These are phyloP conservation scores for Actinomortierella ambigua DNA, from an alignment of 371 early-diverging fungal genomes.

Conservation along the genomic window DNA sequence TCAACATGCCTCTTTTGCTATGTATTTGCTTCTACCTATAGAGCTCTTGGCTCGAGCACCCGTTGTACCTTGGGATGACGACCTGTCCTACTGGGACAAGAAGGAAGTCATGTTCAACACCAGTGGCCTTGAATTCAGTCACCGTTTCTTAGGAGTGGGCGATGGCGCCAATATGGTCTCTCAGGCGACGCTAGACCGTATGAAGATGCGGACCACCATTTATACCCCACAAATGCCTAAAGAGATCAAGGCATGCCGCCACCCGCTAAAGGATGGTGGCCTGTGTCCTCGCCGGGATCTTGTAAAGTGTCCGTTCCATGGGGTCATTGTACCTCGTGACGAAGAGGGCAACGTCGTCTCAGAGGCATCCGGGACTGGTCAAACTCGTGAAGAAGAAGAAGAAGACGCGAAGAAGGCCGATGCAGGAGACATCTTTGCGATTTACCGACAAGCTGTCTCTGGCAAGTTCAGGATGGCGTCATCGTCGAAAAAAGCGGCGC, in stretches of 20 bases:
- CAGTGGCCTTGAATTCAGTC: slow-evolving; percentile 64
- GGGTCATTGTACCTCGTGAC: slow-evolving; percentile 68
- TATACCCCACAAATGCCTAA: slow-evolving; percentile 50
- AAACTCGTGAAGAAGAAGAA: slow-evolving; percentile 14
- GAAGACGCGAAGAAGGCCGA: slow-evolving; percentile 14
- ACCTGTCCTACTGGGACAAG: slow-evolving; percentile 75
- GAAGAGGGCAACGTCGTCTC: slow-evolving; percentile 53
- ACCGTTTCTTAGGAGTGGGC: slow-evolving; percentile 71
- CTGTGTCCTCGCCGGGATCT: slow-evolving; percentile 74
- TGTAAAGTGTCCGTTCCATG: slow-evolving; percentile 77
- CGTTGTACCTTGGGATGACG: slow-evolving; percentile 71
- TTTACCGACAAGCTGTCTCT: not conserved
- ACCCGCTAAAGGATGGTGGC: slow-evolving; percentile 67
- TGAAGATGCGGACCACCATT: slow-evolving; percentile 57
- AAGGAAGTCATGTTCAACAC: slow-evolving; percentile 65
- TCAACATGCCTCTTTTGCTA: too few relatives aligned
- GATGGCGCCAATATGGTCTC: slow-evolving; percentile 65
- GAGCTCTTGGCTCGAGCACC: slow-evolving; percentile 56
- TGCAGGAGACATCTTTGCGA: slow-evolving; percentile 12
- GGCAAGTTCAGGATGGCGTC: slow-evolving; percentile 4
- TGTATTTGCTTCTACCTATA: slow-evolving; percentile 1
- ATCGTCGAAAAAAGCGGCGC: slow-evolving; percentile 2
- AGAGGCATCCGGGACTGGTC: slow-evolving; percentile 27
- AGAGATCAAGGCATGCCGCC: slow-evolving; percentile 65
- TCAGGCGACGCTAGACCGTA: slow-evolving; percentile 52